Evolutionary conservation across 306 rosid genomes (phyloP).

Genomic region (Lagenaria siceraria): DNA sequence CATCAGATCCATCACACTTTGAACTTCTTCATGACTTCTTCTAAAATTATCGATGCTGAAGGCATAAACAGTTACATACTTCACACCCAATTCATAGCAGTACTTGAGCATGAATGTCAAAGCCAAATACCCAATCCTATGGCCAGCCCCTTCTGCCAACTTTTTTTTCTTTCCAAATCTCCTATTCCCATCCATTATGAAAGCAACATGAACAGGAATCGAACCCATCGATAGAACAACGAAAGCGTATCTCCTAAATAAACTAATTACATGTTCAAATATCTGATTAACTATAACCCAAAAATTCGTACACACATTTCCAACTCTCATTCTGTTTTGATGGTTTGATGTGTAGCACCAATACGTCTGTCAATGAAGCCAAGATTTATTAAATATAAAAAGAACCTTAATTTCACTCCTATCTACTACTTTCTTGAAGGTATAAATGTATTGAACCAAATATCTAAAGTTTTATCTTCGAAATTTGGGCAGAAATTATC

Average conservation of each 20-base stretch:
- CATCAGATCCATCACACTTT: slow-evolving; percentile 29
- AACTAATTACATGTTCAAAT: slow-evolving; percentile 7
- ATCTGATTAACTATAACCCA: not conserved
- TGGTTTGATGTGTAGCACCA: not conserved
- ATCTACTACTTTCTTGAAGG: not conserved
- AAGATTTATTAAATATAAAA: not conserved
- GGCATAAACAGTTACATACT: slow-evolving; percentile 53
- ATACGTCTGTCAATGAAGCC: not conserved
- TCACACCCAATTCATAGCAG: slow-evolving; percentile 69
- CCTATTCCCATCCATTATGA: slow-evolving; percentile 90
- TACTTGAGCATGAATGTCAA: slow-evolving; percentile 40
- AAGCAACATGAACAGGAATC: slow-evolving; percentile 61
- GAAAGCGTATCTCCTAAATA: slow-evolving; percentile 43
- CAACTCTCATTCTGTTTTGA: not conserved
- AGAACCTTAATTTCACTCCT: not conserved
- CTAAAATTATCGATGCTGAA: slow-evolving; percentile 82
- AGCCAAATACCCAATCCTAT: slow-evolving; percentile 46
- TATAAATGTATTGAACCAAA: no score
- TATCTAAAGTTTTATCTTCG: not conserved
- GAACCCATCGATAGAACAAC: slow-evolving; percentile 45
- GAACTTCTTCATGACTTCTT: slow-evolving; percentile 22
- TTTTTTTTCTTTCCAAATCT: slow-evolving; percentile 51
- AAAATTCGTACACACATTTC: not conserved
- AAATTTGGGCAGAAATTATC: not conserved
- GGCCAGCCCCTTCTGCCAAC: slow-evolving; percentile 43